Base-by-base conservation (phyloP, 768 basidiomycete genomes). In the Suillus subalutaceus region DNA sequence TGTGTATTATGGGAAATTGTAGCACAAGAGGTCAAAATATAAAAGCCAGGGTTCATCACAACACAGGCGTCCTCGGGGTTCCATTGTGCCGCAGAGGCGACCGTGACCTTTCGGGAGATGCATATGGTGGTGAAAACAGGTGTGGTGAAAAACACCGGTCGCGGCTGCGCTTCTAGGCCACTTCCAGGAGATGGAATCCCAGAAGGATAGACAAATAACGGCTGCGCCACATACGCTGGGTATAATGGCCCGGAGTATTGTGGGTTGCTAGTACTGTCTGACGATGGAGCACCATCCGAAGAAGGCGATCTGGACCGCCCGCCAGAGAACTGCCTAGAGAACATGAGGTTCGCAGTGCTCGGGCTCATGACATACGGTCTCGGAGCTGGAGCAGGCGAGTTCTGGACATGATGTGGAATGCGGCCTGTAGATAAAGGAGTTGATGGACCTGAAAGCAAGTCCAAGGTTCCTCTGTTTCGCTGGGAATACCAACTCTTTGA, bases 341-440 rank as follows among this genome's bases (percentile, higher is more conserved):
- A 77, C 40, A 78, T 30, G 20, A 77, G 37, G 23, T 77, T 77
- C 4, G 74, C 71, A 41, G 26, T 18, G 52, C 72, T 77, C 18
- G 76, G 75, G 4, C 75, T 75, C 16, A 78, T 71, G 46, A 77
- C 70, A 15, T 74, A 78, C 6, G 77, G 77, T 2, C 71, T 65
- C n/a, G 75, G 68, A 10, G 70, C 48, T 2, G 50, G 68, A 2
- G 65, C 65, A 18, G 66, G 69, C 16, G 38, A 41, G 57, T 32
- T 37, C 35, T 37, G 63, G 13, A 59, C 53, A 3, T 74, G 77
- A 20, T 58, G 43, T 1, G 72, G 73, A 9, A 75, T 63, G n/a
- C 77, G 56, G 3, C 75, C 75, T 23, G 75, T 71, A 50, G 72
- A 75, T 50, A 77, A 78, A 2, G 75, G 77, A 32, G 73, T 77